Evolutionary conservation across 2,329 filamentous ascomycete genomes (phyloP), one percentile per base, ranked within the genome.

Genomic region (Diaporthe ampelina): DNA sequence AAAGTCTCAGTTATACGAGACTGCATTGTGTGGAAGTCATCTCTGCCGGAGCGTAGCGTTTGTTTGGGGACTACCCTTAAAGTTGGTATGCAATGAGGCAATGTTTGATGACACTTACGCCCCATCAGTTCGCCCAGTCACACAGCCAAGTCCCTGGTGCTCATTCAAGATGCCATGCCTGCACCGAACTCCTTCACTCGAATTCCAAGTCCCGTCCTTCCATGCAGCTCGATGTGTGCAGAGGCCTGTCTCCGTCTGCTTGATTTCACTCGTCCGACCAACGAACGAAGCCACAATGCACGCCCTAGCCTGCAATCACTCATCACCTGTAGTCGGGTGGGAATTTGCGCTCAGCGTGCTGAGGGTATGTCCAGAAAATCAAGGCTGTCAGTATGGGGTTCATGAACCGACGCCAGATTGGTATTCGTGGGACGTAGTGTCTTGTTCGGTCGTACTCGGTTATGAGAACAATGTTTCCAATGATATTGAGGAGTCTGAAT

Each of bases 281-380:
- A 3, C 21, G 17, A 50, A 50, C 61, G 19, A 43, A 29, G 11
- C 40, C 7, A 32, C 13, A 11, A 19, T n/a, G n/a, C n/a, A n/a
- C n/a, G n/a, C n/a, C n/a, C n/a, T n/a, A n/a, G n/a, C n/a, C n/a
- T n/a, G n/a, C n/a, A n/a, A n/a, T n/a, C n/a, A n/a, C n/a, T n/a
- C n/a, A n/a, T 73, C 57, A 70, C 19, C 69, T 35, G 24, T 48
- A 79, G 26, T 79, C 76, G 0, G 77, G 79, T 3, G 82, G 82
- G 54, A 84, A 85, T 37, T 80, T 80, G 72, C 85, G 84, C 73
- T 85, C 82, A 6, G 85, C 78, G 26, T 79, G 81, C 56, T 83
- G 82, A 10, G 85, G 84, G 45, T 86, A 85, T 7, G 84, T 85
- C 83, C 83, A 85, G 61, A 84, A 82, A n/a, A 85, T 81, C 35